Base-by-base conservation (phyloP, 495 filamentous ascomycete species). In the Penicillium steckii region DNA sequence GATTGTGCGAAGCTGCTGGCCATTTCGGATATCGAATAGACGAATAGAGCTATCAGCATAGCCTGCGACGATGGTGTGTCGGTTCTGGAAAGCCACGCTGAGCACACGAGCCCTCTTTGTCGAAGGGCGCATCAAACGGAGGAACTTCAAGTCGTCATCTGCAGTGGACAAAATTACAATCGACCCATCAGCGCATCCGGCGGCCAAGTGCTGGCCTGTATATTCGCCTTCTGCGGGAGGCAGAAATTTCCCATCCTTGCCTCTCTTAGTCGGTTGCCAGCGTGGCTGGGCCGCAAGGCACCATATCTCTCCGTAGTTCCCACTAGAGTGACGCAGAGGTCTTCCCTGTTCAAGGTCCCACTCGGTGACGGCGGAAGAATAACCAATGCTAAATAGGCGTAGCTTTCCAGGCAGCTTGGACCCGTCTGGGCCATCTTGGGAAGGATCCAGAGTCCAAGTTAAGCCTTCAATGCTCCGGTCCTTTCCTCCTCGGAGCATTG, bases 301-400 rank as follows among this genome's bases (percentile, higher is more conserved):
- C 94, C 94, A 99, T 51, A 97, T 92, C 59, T 95, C 94, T 32
- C 93, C 92, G 65, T 95, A 88, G 67, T 93, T 95, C 17, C 93
- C 93, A 64, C 89, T 90, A 8, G 91, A 87, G 64, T 96, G 88
- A 26, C 86, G 82, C 65, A 84, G 72, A 7, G 91, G 89, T 45
- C 80, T 74, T 4, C 89, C 89, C 53, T 82, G 86, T 52, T 83
- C 82, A 8, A 97, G 68, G 73, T 97, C 86, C 94, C 94, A 99
- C 68, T 99, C 94, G 1, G 92, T 97, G 44, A 99, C 84, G 8
- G 84, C 84, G 27, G 86, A 86, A 13, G 92, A 96, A 67, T 92
- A 96, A 50, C 95, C 94, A 66, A 97, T 94, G 70, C 93, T 97
- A 74, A 97, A 97, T 24, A 99, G 80, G 58, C 94, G 83, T 61